phyloP scores from a whole-genome alignment of 2,329 filamentous ascomycete species.

The Bipolaris cookei region DNA sequence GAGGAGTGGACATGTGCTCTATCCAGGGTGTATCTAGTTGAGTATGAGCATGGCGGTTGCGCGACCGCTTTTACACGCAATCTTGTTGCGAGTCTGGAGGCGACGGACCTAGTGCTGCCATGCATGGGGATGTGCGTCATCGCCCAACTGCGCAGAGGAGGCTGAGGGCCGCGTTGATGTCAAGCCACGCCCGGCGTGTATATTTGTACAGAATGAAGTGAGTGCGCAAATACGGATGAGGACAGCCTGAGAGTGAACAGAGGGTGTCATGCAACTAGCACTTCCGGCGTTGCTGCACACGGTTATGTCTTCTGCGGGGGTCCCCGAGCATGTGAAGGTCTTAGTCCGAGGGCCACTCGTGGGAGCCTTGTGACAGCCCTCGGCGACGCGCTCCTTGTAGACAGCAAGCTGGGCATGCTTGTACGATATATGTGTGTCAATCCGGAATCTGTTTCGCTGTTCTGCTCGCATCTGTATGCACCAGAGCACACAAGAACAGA shows the following conservation, averaged over 20 bases:
- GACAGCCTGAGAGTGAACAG: background rate
- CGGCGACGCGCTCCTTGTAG: background rate
- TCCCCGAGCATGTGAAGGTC: slow-evolving; percentile 37
- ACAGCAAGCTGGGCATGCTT: background rate
- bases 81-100: slow-evolving; percentile 20
- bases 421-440: background rate
- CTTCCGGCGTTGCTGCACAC: slow-evolving; percentile 21
- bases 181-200: slow-evolving; percentile 18
- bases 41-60: slow-evolving; percentile 37
- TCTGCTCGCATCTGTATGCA: slow-evolving; percentile 1
- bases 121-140: slow-evolving; percentile 50
- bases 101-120: slow-evolving; percentile 53
- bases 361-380: slow-evolving; percentile 10
- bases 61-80: slow-evolving; percentile 10
- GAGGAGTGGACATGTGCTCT: slow-evolving; percentile 51
- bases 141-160: slow-evolving; percentile 33
- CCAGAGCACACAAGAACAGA: background rate
- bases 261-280: slow-evolving; percentile 15
- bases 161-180: slow-evolving; percentile 28
- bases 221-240: background rate
- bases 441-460: background rate
- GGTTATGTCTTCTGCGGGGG: slow-evolving; percentile 25
- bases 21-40: slow-evolving; percentile 50
- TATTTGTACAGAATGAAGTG: background rate
- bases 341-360: slow-evolving; percentile 26